These are phyloP conservation scores for Eucalyptus marginata DNA, from an alignment of 345 rosid genomes.

Conservation along the genomic window DNA sequence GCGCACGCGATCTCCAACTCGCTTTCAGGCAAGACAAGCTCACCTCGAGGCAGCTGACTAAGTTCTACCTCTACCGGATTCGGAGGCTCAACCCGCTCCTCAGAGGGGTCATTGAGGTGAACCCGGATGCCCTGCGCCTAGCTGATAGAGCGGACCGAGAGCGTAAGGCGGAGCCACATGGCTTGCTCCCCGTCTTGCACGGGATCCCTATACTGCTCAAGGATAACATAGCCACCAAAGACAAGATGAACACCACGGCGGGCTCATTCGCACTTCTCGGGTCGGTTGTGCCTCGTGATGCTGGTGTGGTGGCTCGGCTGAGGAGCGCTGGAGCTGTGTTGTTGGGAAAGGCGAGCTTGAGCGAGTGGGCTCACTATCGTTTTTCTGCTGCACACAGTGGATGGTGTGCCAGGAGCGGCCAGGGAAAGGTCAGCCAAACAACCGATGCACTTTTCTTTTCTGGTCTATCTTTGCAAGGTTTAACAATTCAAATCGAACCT, in stretches of 20 bases:
- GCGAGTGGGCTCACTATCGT: conserved; percentile 50
- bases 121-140: conserved; percentile 48
- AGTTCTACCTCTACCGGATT: conserved; percentile 37
- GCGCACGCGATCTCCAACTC: conserved; percentile 18
- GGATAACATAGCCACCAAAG: conserved; percentile 55
- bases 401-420: conserved; percentile 50
- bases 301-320: conserved; percentile 42
- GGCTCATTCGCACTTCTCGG: conserved; percentile 57
- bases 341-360: conserved; percentile 71
- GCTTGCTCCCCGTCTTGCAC: conserved; percentile 18
- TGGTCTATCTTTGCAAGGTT: background rate
- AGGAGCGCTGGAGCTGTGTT: conserved; percentile 57
- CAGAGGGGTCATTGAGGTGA: conserved; percentile 47
- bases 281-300: conserved; percentile 47
- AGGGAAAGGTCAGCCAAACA: conserved; percentile 39
- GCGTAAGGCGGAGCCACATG: conserved; percentile 2
- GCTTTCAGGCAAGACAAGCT: conserved; percentile 34
- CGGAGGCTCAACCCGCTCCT: conserved; percentile 31
- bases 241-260: conserved; percentile 56
- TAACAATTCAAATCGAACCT: background rate
- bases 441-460: background rate
- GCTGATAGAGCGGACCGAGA: conserved; percentile 53
- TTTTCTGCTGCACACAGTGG: conserved; percentile 3
- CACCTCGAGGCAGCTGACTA: conserved; percentile 50
- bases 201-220: conserved; percentile 63